Conservation (phyloP, 192 early-diverging fungal species). For the Umbelopsis vinacea region DNA sequence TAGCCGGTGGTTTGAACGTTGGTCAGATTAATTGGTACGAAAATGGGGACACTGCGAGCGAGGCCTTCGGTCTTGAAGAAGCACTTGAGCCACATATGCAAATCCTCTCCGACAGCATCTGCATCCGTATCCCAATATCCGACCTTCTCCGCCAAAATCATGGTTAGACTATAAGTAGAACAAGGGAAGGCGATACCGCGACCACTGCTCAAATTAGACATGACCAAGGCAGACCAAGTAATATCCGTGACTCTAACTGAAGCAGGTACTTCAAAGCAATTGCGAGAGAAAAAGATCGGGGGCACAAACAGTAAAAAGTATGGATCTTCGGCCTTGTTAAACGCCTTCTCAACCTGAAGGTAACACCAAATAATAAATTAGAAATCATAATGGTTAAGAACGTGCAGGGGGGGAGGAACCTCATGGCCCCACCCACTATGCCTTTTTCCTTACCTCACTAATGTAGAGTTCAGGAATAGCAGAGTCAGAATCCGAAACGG, state of each 20-base stretch:
- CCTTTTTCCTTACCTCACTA: conserved; percentile 33
- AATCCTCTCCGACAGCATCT: conserved; percentile 82
- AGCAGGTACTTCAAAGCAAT: conserved; percentile 70
- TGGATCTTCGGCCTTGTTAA: conserved; percentile 48
- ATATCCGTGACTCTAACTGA: conserved; percentile 75
- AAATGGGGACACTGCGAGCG: conserved; percentile 71
- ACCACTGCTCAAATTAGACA: conserved; percentile 69
- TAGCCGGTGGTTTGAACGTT: conserved; percentile 61
- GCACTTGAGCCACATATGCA: conserved; percentile 85
- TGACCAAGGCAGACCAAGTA: conserved; percentile 76
- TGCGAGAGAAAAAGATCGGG: conserved; percentile 60
- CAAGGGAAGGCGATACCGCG: conserved; percentile 71
- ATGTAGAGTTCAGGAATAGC: conserved; percentile 77
- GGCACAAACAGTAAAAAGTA: conserved; percentile 47
- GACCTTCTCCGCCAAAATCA: conserved; percentile 72
- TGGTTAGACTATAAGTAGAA: conserved; percentile 75
- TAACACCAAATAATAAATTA: conserved; percentile 21
- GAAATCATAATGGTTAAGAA: conserved; percentile 10
- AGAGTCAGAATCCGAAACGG: conserved; percentile 77
- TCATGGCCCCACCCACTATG: not conserved
- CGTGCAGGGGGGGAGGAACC: not conserved
- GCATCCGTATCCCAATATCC: conserved; percentile 79
- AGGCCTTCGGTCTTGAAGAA: conserved; percentile 73
- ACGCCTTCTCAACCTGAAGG: conserved; percentile 43
- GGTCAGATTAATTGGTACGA: conserved; percentile 69